These are phyloP conservation scores for Leishmania gerbilli DNA, from an alignment of 208 protist genomes.

Conservation along the genomic window DNA sequence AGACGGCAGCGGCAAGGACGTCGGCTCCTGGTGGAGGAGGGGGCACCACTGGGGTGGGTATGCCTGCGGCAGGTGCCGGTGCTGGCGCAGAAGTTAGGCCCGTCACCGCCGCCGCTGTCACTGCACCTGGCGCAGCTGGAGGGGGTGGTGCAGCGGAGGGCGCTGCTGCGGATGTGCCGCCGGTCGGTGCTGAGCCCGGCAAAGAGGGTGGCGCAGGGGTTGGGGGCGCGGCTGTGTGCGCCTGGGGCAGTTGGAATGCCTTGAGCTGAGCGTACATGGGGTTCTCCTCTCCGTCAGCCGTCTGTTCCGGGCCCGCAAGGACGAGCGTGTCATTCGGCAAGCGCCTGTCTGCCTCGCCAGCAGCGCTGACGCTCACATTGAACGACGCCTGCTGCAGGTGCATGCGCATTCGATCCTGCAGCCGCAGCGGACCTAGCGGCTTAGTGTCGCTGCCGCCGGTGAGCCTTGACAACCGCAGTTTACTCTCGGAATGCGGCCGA, in stretches of 20 bases:
- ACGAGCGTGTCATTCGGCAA: slow-evolving; percentile 23
- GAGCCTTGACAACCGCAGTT: neutral
- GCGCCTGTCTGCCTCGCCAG: neutral
- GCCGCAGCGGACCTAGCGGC: slow-evolving; percentile 1
- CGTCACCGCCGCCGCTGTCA: neutral
- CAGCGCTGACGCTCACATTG: neutral
- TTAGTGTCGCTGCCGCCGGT: neutral
- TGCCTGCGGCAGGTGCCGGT: neutral
- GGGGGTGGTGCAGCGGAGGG: neutral
- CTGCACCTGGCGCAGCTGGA: neutral
- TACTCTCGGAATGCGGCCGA: neutral
- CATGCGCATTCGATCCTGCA: slow-evolving; percentile 21
- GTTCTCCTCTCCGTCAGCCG: slow-evolving; percentile 6
- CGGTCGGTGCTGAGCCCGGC: neutral
- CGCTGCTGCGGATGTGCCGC: neutral
- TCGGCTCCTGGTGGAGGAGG: neutral
- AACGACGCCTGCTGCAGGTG: slow-evolving; percentile 14
- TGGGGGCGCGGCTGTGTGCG: neutral
- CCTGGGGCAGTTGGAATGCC: slow-evolving; percentile 10
- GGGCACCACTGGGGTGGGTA: neutral
- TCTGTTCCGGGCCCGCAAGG: slow-evolving; percentile 7
- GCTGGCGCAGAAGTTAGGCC: neutral
- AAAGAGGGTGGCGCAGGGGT: neutral
- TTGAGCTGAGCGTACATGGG: slow-evolving; percentile 15
- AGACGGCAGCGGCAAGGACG: neutral